Percentiles rank a stretch among this genome's conserved stretches.
phyloP scores from a whole-genome alignment of 768 basidiomycete genomes.

The Tricholoma hemisulphureum region DNA sequence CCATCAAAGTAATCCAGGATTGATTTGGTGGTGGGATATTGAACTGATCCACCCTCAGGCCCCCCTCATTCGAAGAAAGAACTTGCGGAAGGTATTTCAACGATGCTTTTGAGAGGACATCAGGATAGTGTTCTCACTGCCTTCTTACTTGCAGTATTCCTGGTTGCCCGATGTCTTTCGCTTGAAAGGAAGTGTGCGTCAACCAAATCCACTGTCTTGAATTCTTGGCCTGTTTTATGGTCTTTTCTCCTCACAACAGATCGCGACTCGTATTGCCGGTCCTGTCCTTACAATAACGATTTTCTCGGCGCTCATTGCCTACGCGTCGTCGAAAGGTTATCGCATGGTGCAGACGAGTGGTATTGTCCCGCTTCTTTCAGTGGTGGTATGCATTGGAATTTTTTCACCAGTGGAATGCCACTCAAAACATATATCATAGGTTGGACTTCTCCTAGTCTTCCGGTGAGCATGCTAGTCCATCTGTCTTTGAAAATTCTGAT shows the following conservation, averaged over 20 bases:
- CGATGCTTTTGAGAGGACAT: background rate
- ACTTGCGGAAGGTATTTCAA: conserved; percentile 48
- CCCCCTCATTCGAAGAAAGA: conserved; percentile 47
- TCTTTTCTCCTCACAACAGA: conserved; percentile 37
- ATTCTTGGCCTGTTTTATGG: conserved; percentile 7
- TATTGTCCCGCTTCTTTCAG: conserved; percentile 83
- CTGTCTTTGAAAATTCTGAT: background rate
- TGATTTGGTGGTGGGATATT: background rate
- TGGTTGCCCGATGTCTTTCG: conserved; percentile 90
- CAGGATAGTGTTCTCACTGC: conserved; percentile 1
- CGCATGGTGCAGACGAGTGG: conserved; percentile 72
- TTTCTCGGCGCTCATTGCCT: conserved; percentile 63
- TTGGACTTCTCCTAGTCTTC: conserved; percentile 87
- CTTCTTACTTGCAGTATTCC: conserved; percentile 54
- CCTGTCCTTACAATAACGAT: conserved; percentile 84
- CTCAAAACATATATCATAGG: conserved; percentile 40
- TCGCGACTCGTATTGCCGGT: conserved; percentile 69
- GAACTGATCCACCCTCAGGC: conserved; percentile 30
- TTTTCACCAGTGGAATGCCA: background rate
- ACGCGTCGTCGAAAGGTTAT: conserved; percentile 56
- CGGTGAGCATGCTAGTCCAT: conserved; percentile 40
- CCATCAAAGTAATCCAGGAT: conserved; percentile 22
- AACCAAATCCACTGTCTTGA: background rate
- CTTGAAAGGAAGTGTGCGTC: conserved; percentile 74
- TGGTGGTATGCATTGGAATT: conserved; percentile 64